phyloP scores from a whole-genome alignment of 345 rosid genomes.

The Jatropha curcas region DNA sequence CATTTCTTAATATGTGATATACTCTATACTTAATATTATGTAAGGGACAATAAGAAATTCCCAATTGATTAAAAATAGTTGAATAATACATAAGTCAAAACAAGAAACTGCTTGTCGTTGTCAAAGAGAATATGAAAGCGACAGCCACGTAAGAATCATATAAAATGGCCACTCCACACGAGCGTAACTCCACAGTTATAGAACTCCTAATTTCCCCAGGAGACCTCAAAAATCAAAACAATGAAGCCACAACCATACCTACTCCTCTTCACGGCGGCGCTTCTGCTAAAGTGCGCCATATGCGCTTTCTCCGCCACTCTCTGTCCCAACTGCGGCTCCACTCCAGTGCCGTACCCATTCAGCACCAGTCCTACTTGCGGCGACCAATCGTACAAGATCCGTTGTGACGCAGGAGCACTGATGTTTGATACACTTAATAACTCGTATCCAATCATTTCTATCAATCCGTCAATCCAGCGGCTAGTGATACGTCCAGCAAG shows the following conservation, averaged over 20 bases:
- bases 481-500: slow-evolving; percentile 38
- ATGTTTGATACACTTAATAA: slow-evolving; percentile 36
- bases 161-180: too few species aligned
- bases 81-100: too few species aligned
- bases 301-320: background rate
- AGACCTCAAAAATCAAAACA: background rate
- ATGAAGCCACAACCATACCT: slow-evolving; percentile 18
- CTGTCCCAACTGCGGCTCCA: slow-evolving; percentile 30
- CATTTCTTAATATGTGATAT: too few species aligned
- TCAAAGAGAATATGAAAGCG: too few species aligned
- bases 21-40: too few species aligned
- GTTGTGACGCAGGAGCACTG: slow-evolving; percentile 21
- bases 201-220: background rate
- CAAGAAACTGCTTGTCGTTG: too few species aligned
- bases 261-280: slow-evolving; percentile 33
- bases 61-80: too few species aligned
- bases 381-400: slow-evolving; percentile 29
- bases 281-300: slow-evolving; percentile 22
- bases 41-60: too few species aligned
- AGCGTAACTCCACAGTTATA: too few species aligned
- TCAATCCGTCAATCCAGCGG: slow-evolving; percentile 33
- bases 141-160: background rate
- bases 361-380: slow-evolving; percentile 35
- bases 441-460: slow-evolving; percentile 41
- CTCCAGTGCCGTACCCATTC: slow-evolving; percentile 35